A percentile compares a stretch with the other conserved stretches of the same genome.
Evolutionary conservation across 768 basidiomycete genomes (phyloP).

Genomic region (Leccinum barrowsii): DNA sequence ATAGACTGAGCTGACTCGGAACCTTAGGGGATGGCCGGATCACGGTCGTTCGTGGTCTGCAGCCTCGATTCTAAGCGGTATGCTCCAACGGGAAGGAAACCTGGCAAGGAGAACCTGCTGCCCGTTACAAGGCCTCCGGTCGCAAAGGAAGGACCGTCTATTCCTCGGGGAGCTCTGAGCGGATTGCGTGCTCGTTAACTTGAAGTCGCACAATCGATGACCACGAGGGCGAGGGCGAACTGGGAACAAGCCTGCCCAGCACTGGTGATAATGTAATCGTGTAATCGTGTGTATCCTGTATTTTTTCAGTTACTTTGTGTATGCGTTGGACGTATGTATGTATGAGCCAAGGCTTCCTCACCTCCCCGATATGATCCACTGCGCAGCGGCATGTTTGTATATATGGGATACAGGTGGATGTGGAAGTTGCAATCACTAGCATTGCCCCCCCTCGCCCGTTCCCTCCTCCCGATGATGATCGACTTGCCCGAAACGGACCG

Average conservation of each 20-base stretch:
- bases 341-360: no score
- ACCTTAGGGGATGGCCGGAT: neutral
- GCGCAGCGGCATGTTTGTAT: no score
- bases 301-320: no score
- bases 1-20: neutral
- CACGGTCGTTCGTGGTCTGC: slow-evolving; percentile 8
- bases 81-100: neutral
- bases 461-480: slow-evolving; percentile 2
- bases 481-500: slow-evolving; percentile 1
- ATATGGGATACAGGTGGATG: neutral
- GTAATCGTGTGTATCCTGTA: no score
- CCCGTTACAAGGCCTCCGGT: neutral
- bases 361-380: neutral
- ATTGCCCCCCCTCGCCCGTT: neutral
- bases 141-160: neutral
- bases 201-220: no score
- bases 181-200: no score
- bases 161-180: neutral
- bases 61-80: neutral
- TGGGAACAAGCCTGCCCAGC: no score
- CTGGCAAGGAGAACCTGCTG: no score
- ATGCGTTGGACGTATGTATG: no score
- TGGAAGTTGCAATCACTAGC: neutral
- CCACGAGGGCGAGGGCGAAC: no score
- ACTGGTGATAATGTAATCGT: no score